Percentiles rank a stretch among this genome's conserved stretches.
phyloP scores from a whole-genome alignment of 495 filamentous ascomycete genomes.

The Aspergillus leporis region DNA sequence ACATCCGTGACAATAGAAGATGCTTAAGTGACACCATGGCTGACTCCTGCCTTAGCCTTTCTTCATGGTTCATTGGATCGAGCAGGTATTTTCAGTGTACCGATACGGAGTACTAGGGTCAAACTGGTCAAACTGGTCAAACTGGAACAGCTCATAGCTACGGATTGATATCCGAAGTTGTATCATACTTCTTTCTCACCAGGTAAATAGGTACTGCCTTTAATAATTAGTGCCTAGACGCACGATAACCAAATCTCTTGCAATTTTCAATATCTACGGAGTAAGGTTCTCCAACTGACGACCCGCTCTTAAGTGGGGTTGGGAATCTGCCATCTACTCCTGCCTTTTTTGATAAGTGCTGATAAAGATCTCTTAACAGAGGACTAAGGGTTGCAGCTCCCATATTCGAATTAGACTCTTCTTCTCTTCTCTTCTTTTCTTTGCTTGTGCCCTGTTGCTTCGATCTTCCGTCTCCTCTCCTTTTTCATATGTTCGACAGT shows the following conservation, averaged over 20 bases:
- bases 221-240: background rate
- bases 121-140: too few relatives aligned
- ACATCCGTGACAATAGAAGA: background rate
- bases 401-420: background rate
- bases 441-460: background rate
- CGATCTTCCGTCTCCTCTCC: background rate
- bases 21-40: background rate
- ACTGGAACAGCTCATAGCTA: background rate
- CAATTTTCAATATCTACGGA: background rate
- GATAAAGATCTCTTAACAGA: background rate
- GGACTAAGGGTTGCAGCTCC: background rate
- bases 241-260: background rate
- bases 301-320: background rate
- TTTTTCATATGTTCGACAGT: slow-evolving; percentile 11
- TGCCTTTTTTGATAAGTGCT: slow-evolving; percentile 12
- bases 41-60: background rate
- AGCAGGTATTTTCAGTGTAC: background rate
- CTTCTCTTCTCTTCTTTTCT: background rate
- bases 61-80: background rate
- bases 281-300: background rate
- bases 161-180: slow-evolving; percentile 7
- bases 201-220: too few relatives aligned
- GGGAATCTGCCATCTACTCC: slow-evolving; percentile 7
- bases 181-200: background rate
- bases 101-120: too few relatives aligned